phyloP scores from a whole-genome alignment of 768 basidiomycete genomes.

The Tubosaeta brunneosetosa region DNA sequence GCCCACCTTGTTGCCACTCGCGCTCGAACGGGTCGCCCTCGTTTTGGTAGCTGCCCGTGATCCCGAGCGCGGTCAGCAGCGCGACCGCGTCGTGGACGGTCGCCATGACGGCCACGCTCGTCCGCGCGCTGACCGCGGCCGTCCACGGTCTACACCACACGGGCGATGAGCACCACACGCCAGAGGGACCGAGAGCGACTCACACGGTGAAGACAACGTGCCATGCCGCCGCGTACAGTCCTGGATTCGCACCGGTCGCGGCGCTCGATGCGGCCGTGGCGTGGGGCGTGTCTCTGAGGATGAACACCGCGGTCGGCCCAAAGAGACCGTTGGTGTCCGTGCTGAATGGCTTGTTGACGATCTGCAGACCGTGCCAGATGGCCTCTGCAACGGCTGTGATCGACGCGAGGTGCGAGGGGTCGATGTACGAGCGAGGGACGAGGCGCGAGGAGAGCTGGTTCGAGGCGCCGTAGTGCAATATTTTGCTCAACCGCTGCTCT shows the following conservation, averaged over 20 bases:
- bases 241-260: slow-evolving; percentile 16
- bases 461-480: slow-evolving; percentile 10
- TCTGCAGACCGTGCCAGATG: slow-evolving; percentile 17
- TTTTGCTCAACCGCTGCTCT: slow-evolving; percentile 2
- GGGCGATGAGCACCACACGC: not conserved
- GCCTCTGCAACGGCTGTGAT: slow-evolving; percentile 11
- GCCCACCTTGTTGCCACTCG: slow-evolving; percentile 17
- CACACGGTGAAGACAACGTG: slow-evolving; percentile 12
- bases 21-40: slow-evolving; percentile 17
- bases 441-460: slow-evolving; percentile 18
- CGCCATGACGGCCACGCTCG: not conserved
- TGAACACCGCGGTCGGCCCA: not conserved
- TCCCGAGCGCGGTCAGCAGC: slow-evolving; percentile 13
- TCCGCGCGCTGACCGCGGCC: not conserved
- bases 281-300: slow-evolving; percentile 9
- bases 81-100: slow-evolving; percentile 8
- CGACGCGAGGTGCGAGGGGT: slow-evolving; percentile 8
- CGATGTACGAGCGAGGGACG: slow-evolving; percentile 12
- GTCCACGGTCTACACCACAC: slow-evolving; percentile 13
- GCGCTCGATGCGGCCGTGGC: slow-evolving; percentile 3
- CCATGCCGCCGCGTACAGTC: slow-evolving; percentile 11
- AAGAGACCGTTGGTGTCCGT: not conserved
- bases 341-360: slow-evolving; percentile 5
- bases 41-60: slow-evolving; percentile 22
- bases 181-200: not conserved